Base-by-base conservation (phyloP, 2,329 filamentous ascomycete genomes). In the Colletotrichum lindemuthianum region DNA sequence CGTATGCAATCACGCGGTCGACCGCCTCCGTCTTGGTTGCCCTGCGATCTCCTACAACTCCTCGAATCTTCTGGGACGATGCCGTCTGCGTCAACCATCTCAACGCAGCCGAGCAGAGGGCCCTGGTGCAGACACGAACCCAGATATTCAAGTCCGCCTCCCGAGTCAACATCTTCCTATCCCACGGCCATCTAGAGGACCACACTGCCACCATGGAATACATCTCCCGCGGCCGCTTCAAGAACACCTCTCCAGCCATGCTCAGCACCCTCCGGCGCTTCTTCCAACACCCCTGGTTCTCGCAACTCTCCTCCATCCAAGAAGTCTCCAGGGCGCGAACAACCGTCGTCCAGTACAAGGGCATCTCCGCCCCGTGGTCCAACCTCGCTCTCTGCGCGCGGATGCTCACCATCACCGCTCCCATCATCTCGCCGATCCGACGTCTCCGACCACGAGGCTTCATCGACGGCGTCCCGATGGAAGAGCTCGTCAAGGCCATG, bases 91-190 rank as follows among this genome's bases (percentile, higher is more conserved):
- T 73, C 15, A 67, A 73, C n/a, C 66, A 68, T 43, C 41, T 44
- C 24, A 65, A 70, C 15, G 53, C 61, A 8, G 32, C 56, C 2
- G 72, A 74, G 52, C 66, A 67, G 15, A 69, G 67, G 48, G 50
- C 61, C 6, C 71, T 72, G 44, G 68, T 72, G 13, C 67, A 64
- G 2, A 56, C 68, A 32, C 71, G 72, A 67, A 67, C 65, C 0
- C 51, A 60, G 4, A 72, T 72, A 10, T 74, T 72, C 43, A 59
- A 67, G 24, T 55, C 61, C n/a, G 72, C 72, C 13, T 63, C 49
- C 3, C 52, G 66, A 10, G 71, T 72, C 12, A 59, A 71, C 8
- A 67, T 72, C 36, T 71, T 69, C 69, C 63, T 73, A n/a, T 69
- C 44, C 37, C 24, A 24, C 24, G 1, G 2, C 13, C 11, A 2